Evolutionary conservation across 176 grass and related monocot species (phyloP).

Genomic region (Triticum timopheevii): DNA sequence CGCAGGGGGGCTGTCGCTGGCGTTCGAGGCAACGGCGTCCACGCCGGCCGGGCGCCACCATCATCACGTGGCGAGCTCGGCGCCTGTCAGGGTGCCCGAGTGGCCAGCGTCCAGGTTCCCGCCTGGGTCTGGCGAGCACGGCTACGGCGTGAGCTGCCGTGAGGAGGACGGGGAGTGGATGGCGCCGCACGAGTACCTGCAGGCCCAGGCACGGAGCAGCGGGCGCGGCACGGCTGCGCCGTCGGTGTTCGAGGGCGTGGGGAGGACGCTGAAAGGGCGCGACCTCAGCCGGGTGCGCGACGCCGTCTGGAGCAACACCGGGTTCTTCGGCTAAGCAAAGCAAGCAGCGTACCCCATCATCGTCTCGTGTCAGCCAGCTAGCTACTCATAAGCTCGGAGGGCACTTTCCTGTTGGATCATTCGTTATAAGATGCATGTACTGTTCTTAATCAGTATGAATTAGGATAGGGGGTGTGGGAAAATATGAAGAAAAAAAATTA

Average conservation of each 20-base stretch:
- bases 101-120: neutral
- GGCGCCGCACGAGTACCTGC: constrained; percentile 31
- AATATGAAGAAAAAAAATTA: neutral
- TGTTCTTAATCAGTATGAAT: neutral
- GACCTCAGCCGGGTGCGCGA: constrained; percentile 29
- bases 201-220: constrained; percentile 6
- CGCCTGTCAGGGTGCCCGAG: constrained; percentile 12
- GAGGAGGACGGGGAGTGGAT: constrained; percentile 13
- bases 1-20: constrained; percentile 5
- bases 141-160: constrained; percentile 6
- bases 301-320: constrained; percentile 33
- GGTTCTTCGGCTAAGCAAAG: constrained; percentile 22
- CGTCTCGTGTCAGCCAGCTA: neutral
- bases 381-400: too few relatives aligned
- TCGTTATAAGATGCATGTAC: too few relatives aligned
- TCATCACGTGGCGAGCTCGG: constrained; percentile 13
- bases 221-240: neutral
- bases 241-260: constrained; percentile 31
- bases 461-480: neutral
- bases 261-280: constrained; percentile 31
- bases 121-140: neutral
- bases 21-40: neutral
- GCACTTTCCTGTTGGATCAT: too few relatives aligned
- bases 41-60: neutral
- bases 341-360: neutral